Evolutionary conservation across 2,329 filamentous ascomycete species (phyloP).

Genomic region (Fusarium longipes): DNA sequence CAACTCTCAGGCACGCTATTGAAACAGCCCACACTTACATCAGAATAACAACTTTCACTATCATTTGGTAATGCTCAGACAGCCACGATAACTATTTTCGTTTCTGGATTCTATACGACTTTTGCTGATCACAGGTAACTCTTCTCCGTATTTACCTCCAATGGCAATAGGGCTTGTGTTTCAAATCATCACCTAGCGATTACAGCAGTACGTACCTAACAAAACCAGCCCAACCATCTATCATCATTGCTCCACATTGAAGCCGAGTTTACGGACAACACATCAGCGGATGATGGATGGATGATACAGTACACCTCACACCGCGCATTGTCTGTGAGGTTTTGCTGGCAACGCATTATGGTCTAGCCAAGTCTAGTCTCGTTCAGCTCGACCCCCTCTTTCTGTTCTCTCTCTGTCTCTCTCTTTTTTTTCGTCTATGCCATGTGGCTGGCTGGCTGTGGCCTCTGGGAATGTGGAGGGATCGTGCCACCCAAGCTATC

Average conservation of each 20-base stretch:
- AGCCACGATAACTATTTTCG: not conserved
- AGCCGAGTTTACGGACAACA: conserved; percentile 24
- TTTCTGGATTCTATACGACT: not conserved
- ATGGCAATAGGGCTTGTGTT: not conserved
- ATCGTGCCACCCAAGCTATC: conserved; percentile 15
- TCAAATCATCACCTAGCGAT: not conserved
- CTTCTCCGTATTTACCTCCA: not conserved
- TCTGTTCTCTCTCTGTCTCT: not conserved
- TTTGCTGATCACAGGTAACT: not conserved
- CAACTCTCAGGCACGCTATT: conserved; percentile 28
- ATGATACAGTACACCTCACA: conserved; percentile 24
- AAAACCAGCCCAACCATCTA: conserved; percentile 4
- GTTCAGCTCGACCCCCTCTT: conserved; percentile 12
- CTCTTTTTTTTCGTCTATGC: conserved; percentile 17
- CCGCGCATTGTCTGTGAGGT: conserved; percentile 16
- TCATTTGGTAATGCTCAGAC: not conserved
- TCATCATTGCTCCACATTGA: conserved; percentile 26
- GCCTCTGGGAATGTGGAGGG: conserved; percentile 34
- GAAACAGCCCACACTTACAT: conserved; percentile 1
- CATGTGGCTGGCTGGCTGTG: conserved; percentile 39
- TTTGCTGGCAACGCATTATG: conserved; percentile 41
- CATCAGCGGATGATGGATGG: conserved; percentile 10
- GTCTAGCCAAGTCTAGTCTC: conserved; percentile 22
- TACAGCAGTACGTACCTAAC: not conserved
- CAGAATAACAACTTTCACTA: not conserved